Conservation (phyloP, 2,329 filamentous ascomycete species). For the Xylariaceae sp. region DNA sequence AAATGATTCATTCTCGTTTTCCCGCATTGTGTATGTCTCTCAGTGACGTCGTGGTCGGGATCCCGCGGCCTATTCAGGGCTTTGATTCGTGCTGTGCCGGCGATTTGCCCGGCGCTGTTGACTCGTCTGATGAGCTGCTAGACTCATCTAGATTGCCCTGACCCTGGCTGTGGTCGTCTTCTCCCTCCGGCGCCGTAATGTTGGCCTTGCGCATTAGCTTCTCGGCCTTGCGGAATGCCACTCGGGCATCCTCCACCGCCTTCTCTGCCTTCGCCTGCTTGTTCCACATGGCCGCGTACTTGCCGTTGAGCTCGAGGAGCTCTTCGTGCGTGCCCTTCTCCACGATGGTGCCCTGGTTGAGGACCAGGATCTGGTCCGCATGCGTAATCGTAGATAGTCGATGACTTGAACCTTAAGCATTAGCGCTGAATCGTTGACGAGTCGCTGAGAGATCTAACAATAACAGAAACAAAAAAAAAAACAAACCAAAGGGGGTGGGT, state of each 20-base stretch:
- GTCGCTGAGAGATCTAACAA: neutral
- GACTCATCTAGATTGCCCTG: constrained; percentile 39
- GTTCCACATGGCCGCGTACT: constrained; percentile 82
- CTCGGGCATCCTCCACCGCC: constrained; percentile 55
- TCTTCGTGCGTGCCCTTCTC: constrained; percentile 77
- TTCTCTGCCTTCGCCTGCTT: constrained; percentile 78
- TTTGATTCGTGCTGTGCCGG: constrained; percentile 17
- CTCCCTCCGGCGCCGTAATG: constrained; percentile 34
- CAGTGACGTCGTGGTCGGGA: neutral
- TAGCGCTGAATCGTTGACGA: constrained; percentile 15
- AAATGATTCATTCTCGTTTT: neutral
- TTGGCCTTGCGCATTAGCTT: constrained; percentile 47
- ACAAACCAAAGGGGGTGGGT: too few relatives aligned
- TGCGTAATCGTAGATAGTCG: constrained; percentile 80
- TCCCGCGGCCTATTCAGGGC: constrained; percentile 7
- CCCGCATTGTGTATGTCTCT: neutral
- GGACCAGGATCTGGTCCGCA: constrained; percentile 77
- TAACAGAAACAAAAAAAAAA: too few relatives aligned
- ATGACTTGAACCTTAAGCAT: constrained; percentile 46
- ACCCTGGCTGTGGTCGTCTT: constrained; percentile 27
- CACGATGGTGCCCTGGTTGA: constrained; percentile 68
- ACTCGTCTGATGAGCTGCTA: constrained; percentile 33
- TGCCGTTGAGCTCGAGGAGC: constrained; percentile 62
- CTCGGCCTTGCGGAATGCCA: constrained; percentile 38
- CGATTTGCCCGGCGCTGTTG: constrained; percentile 19